phyloP scores from a whole-genome alignment of 306 rosid species.

The Fragaria iinumae region DNA sequence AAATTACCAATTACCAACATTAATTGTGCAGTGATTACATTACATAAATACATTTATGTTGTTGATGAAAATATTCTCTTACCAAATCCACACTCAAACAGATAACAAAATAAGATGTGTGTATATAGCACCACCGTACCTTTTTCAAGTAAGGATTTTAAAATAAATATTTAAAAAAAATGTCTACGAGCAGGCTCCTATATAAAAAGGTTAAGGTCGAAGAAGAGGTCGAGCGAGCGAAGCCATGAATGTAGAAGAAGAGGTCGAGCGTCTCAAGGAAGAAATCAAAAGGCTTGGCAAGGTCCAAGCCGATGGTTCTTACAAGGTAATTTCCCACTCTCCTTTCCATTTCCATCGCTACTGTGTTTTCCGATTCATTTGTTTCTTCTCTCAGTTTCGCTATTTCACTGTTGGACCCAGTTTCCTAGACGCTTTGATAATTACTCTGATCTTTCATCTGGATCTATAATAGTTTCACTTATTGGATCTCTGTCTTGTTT shows the following conservation, averaged over 20 bases:
- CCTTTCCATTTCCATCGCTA: neutral
- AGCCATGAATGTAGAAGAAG: slow-evolving; percentile 90
- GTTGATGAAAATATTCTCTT: no score
- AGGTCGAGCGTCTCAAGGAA: slow-evolving; percentile 67
- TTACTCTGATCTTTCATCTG: slow-evolving; percentile 9
- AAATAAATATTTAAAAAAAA: no score
- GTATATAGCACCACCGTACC: no score
- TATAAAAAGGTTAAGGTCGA: no score
- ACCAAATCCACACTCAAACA: no score
- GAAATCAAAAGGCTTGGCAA: slow-evolving; percentile 84
- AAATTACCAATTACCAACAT: no score
- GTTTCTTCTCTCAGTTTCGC: neutral
- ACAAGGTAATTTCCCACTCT: slow-evolving; percentile 49
- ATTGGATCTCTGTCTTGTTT: neutral
- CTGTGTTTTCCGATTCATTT: neutral
- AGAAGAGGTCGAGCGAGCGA: slow-evolving; percentile 27
- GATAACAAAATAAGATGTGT: no score
- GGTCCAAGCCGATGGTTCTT: slow-evolving; percentile 73
- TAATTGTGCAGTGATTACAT: no score
- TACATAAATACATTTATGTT: no score
- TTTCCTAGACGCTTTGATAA: neutral
- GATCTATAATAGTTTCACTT: neutral
- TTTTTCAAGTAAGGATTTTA: no score
- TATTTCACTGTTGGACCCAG: neutral
- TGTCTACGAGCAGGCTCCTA: no score